Base-by-base conservation (phyloP, 805 yeast genomes). In the Danielozyma ontarioensis region DNA sequence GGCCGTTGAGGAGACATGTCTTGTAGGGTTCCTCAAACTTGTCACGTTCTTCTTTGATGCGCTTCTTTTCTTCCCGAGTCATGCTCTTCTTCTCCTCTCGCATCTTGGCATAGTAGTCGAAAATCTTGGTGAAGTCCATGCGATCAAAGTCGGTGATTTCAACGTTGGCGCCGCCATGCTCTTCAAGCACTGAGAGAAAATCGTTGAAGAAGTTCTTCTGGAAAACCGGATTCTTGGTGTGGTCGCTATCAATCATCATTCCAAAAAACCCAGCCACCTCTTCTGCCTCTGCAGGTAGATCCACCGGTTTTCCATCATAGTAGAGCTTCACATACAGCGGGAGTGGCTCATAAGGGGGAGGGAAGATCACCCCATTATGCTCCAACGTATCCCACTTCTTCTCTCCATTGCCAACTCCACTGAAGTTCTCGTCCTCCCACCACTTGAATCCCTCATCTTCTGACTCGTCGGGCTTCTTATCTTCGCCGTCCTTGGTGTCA, bases 261-360 rank as follows among this genome's bases (percentile, higher is more conserved):
- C 83, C 97, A 57, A 72, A 90, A 51, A 88, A 90, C 0, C 96
- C 97, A 0, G 97, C 97, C 23, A 90, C 96, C 57, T 90, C 97
- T 59, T 90, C 98, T 2, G 96, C 97, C 35, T 70, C 83, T 1
- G 65, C 61, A 1, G 96, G 90, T 37, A 90, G 66, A 18, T 65
- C 66, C 1, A 89, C 89, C 0, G 93, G 84, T 43, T 74, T 70
- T 1, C 85, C 86, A 45, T 83, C 82, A 50, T 90, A 89, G 37
- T 75, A 70, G 33, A 90, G 47, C 51, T 83, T 85, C 25, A 89
- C 83, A 48, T 76, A 72, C 4, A 74, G 62, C 0, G 97, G 97
- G 28, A 90, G 62, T 3, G 93, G 88, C 51, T 82, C 89, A 55
- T 90, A 90, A 3, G 77, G 82, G 0, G 97, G 97, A 2, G 98